Percentiles rank a stretch among this genome's conserved stretches.
Evolutionary conservation across 2,329 filamentous ascomycete species (phyloP).

Genomic region (Fonsecaea pugnacius): DNA sequence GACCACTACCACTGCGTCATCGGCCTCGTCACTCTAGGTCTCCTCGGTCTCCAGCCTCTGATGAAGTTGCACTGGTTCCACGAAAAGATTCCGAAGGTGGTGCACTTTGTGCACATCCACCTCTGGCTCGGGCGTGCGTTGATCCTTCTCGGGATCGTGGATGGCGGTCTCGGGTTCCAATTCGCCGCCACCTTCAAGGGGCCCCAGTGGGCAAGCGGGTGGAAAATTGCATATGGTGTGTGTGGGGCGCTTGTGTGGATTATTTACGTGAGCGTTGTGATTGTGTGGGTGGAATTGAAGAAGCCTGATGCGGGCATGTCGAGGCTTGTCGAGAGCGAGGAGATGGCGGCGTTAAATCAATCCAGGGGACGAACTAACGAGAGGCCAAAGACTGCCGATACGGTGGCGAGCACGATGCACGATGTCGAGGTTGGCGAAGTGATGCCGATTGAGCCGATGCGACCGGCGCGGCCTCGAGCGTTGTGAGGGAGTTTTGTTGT

Average conservation of each 20-base stretch:
- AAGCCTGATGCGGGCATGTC: neutral
- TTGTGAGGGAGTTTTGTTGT: neutral
- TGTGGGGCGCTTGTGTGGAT: constrained; percentile 26
- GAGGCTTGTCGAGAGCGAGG: neutral
- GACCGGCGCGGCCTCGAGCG: neutral
- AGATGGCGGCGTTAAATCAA: neutral
- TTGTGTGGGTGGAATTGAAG: constrained; percentile 30
- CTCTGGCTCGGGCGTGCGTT: constrained; percentile 59
- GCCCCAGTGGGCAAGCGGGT: constrained; percentile 17
- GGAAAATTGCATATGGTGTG: constrained; percentile 26
- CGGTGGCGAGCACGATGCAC: neutral
- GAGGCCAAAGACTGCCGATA: neutral
- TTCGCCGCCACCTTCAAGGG: constrained; percentile 20
- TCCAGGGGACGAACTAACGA: neutral
- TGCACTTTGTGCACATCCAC: constrained; percentile 44
- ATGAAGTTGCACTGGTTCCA: constrained; percentile 46
- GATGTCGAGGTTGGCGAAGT: neutral
- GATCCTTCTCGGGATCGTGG: constrained; percentile 59
- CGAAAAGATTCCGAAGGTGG: constrained; percentile 46
- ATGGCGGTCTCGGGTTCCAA: constrained; percentile 58
- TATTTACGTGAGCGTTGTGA: constrained; percentile 27
- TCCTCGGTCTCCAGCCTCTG: constrained; percentile 39
- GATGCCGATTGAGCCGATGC: neutral
- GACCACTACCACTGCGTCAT: constrained; percentile 38
- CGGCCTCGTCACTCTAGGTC: constrained; percentile 38